These are phyloP conservation scores for Claviceps capensis DNA, from an alignment of 2,329 filamentous ascomycete species.

Conservation along the genomic window DNA sequence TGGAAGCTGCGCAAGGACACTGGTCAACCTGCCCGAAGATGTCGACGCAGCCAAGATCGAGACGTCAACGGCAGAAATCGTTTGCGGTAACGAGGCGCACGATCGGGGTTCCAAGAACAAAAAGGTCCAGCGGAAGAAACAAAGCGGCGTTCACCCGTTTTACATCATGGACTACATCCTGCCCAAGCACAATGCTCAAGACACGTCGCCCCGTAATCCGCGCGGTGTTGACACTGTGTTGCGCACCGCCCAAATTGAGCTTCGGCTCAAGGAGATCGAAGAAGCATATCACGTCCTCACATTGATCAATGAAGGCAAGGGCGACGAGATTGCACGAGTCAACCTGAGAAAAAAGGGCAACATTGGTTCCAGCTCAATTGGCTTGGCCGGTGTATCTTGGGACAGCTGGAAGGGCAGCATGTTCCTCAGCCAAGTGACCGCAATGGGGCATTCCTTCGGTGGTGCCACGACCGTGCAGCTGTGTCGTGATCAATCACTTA, in stretches of 20 bases:
- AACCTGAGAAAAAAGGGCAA: slow-evolving; percentile 46
- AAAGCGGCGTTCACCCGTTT: slow-evolving; percentile 18
- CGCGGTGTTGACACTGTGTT: slow-evolving; percentile 47
- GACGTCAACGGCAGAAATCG: slow-evolving; percentile 14
- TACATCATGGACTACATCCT: slow-evolving; percentile 50
- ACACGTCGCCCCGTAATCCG: slow-evolving; percentile 40
- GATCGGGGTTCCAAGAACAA: slow-evolving; percentile 17
- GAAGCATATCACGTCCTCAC: slow-evolving; percentile 44
- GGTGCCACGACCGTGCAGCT: slow-evolving; percentile 50
- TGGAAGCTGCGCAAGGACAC: slow-evolving; percentile 46
- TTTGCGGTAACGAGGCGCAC: slow-evolving; percentile 9
- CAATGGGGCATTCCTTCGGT: slow-evolving; percentile 54
- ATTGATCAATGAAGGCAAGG: slow-evolving; percentile 40
- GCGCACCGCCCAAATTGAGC: slow-evolving; percentile 45
- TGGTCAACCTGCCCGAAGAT: slow-evolving; percentile 39
- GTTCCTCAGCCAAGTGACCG: slow-evolving; percentile 41
- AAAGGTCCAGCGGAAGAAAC: slow-evolving; percentile 15
- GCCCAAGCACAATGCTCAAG: slow-evolving; percentile 37
- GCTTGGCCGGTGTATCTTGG: slow-evolving; percentile 43
- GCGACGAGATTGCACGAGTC: slow-evolving; percentile 31
- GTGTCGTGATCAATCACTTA: slow-evolving; percentile 37
- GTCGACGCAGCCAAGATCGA: slow-evolving; percentile 20
- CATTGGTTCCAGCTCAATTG: slow-evolving; percentile 43
- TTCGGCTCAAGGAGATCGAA: slow-evolving; percentile 50
- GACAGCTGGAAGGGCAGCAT: slow-evolving; percentile 40